Conservation (phyloP, 768 basidiomycete species). For the Leccinum uliginosum region DNA sequence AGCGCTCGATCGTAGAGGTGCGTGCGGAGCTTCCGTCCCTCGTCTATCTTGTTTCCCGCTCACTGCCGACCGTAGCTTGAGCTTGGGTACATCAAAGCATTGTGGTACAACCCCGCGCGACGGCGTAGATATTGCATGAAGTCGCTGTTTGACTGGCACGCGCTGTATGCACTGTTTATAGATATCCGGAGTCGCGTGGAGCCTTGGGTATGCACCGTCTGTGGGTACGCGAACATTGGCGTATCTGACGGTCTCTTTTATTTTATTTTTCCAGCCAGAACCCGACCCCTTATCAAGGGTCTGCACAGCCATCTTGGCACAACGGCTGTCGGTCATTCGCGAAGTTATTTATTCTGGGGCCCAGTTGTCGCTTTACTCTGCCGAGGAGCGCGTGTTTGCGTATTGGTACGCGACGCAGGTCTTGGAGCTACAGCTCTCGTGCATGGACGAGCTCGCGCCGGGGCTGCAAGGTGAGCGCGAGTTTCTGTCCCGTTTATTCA, state of each 20-base stretch:
- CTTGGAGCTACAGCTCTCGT: slow-evolving; percentile 50
- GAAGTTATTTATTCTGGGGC: slow-evolving; percentile 75
- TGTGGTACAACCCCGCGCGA: slow-evolving; percentile 67
- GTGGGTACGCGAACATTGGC: not conserved
- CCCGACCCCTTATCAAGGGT: slow-evolving; percentile 26
- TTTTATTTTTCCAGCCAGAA: slow-evolving; percentile 18
- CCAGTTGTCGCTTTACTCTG: slow-evolving; percentile 67
- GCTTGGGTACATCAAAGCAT: slow-evolving; percentile 51
- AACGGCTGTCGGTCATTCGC: slow-evolving; percentile 55
- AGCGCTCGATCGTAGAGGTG: slow-evolving; percentile 37
- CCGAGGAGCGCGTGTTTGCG: slow-evolving; percentile 65
- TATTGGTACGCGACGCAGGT: slow-evolving; percentile 70
- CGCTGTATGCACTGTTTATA: slow-evolving; percentile 47
- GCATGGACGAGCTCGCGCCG: slow-evolving; percentile 45
- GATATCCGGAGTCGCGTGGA: slow-evolving; percentile 18
- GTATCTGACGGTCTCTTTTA: slow-evolving; percentile 3
- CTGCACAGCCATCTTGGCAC: slow-evolving; percentile 41
- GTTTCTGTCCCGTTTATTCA: not conserved
- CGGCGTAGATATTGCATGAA: slow-evolving; percentile 63
- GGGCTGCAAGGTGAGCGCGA: slow-evolving; percentile 37
- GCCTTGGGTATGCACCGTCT: slow-evolving; percentile 11
- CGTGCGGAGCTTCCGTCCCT: not conserved
- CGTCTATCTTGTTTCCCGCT: not conserved
- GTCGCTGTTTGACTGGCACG: slow-evolving; percentile 62
- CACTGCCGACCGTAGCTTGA: slow-evolving; percentile 42